Evolutionary conservation across 495 filamentous ascomycete genomes (phyloP).

Genomic region (Hypoxylon fragiforme): DNA sequence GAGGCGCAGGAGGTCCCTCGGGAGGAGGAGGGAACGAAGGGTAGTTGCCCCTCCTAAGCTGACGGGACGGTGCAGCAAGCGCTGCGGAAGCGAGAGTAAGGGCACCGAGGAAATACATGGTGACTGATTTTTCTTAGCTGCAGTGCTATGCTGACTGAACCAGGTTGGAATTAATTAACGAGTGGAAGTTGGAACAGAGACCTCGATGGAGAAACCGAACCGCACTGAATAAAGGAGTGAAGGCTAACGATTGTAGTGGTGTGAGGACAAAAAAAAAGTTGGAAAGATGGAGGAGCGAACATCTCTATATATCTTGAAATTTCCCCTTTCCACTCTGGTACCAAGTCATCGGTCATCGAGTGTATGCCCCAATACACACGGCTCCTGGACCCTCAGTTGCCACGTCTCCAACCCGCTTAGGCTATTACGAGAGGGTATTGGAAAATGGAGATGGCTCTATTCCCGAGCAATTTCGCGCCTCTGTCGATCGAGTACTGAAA

Average conservation of each 20-base stretch:
- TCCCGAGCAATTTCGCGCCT: slow-evolving; percentile 26
- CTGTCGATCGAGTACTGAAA: slow-evolving; percentile 26
- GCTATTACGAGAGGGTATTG: neutral
- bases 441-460: slow-evolving; percentile 21
- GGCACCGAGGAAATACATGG: slow-evolving; percentile 24
- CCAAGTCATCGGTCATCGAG: slow-evolving; percentile 4
- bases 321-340: slow-evolving; percentile 1
- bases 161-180: slow-evolving; percentile 4
- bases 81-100: slow-evolving; percentile 25
- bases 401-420: neutral
- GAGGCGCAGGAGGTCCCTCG: neutral
- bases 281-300: neutral
- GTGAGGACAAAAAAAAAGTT: neutral
- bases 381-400: too few species aligned
- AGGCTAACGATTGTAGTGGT: slow-evolving; percentile 20
- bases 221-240: slow-evolving; percentile 8
- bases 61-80: slow-evolving; percentile 21
- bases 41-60: neutral
- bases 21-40: neutral
- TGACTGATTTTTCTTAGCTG: slow-evolving; percentile 4
- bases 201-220: slow-evolving; percentile 16
- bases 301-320: slow-evolving; percentile 9
- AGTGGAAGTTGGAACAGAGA: slow-evolving; percentile 19
- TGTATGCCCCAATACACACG: too few species aligned
- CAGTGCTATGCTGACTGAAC: slow-evolving; percentile 6